These are phyloP conservation scores for Inosperma sp. DNA, from an alignment of 768 basidiomycete genomes.

Conservation along the genomic window DNA sequence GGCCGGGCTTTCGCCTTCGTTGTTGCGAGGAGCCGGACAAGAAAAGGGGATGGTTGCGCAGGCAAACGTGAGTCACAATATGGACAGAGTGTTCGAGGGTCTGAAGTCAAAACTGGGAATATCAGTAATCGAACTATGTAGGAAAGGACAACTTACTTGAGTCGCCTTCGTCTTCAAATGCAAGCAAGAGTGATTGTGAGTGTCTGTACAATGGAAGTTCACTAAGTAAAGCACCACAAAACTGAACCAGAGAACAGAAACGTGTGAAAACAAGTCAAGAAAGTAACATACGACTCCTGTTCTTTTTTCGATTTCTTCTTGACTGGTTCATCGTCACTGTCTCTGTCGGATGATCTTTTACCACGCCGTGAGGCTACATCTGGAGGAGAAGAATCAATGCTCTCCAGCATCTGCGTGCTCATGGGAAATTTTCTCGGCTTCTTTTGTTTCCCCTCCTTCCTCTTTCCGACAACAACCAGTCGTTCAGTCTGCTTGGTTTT, in stretches of 20 bases:
- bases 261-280: background rate
- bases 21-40: constrained; percentile 48
- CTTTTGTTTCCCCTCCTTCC: constrained; percentile 3
- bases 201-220: constrained; percentile 7
- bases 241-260: background rate
- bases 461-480: background rate
- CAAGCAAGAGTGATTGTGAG: constrained; percentile 7
- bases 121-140: background rate
- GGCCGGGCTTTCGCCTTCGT: constrained; percentile 50
- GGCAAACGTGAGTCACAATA: constrained; percentile 77
- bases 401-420: constrained; percentile 41
- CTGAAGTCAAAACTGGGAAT: constrained; percentile 49
- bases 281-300: constrained; percentile 14
- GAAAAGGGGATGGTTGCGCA: constrained; percentile 50
- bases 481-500: constrained; percentile 2
- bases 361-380: constrained; percentile 13
- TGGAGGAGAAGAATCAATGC: constrained; percentile 27
- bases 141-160: constrained; percentile 32
- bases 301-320: constrained; percentile 33
- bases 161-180: constrained; percentile 35
- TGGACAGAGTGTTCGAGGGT: constrained; percentile 70
- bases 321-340: constrained; percentile 25
- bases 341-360: constrained; percentile 23
- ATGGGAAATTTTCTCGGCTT: constrained; percentile 34
- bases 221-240: background rate